A percentile compares a stretch with the other conserved stretches of the same genome.
Conservation (phyloP, 2,329 filamentous ascomycete species). For the Geosmithia morbida region DNA sequence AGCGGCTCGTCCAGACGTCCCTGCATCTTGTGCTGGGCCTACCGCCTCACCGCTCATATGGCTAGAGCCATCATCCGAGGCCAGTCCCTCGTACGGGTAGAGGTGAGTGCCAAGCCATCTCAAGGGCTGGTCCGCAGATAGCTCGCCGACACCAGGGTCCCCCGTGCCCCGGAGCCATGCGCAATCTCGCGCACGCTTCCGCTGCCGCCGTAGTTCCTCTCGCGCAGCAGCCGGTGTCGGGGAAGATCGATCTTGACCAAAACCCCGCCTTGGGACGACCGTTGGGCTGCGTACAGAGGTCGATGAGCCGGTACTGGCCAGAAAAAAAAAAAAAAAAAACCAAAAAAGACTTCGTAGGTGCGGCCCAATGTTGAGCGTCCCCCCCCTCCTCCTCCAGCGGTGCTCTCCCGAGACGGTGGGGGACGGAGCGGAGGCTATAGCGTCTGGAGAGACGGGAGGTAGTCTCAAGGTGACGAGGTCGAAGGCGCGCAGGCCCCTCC, state of each 20-base stretch:
- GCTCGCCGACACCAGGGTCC: not conserved
- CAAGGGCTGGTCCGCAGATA: not conserved
- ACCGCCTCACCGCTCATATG: not conserved
- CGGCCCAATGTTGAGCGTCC: not conserved
- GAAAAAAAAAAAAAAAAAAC: too few species aligned
- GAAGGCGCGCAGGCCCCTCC: not conserved
- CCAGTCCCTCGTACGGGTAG: not conserved
- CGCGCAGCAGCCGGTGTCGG: not conserved
- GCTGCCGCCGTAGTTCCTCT: not conserved
- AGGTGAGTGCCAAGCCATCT: too few species aligned
- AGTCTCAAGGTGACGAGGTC: not conserved
- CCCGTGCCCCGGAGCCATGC: not conserved
- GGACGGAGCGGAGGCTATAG: not conserved
- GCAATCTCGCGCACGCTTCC: not conserved
- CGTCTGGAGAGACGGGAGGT: not conserved
- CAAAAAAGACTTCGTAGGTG: not conserved
- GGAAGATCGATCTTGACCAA: too few species aligned
- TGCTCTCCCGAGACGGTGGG: not conserved
- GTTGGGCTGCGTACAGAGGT: not conserved
- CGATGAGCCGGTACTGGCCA: not conserved
- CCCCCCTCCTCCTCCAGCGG: not conserved
- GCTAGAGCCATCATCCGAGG: not conserved
- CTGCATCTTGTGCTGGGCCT: not conserved
- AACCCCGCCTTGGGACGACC: not conserved
- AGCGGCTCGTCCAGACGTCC: not conserved